phyloP scores from a whole-genome alignment of 2,329 filamentous ascomycete genomes.

The Myotisia sp. region DNA sequence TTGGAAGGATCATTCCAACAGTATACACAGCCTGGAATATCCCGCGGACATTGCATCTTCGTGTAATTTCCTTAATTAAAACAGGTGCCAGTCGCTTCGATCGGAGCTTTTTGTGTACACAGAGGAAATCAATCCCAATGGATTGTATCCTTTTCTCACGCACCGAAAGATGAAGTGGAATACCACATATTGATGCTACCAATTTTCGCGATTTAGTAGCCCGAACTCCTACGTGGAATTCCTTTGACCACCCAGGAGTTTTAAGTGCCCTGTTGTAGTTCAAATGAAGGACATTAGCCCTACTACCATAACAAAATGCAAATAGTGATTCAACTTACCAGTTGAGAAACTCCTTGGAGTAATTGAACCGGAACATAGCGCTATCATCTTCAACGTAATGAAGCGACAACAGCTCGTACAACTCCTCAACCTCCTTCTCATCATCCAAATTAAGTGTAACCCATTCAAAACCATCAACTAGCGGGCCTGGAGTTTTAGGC shows the following conservation, averaged over 20 bases:
- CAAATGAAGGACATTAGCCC: not conserved
- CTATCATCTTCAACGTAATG: constrained; percentile 97
- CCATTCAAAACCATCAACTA: constrained; percentile 86
- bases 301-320: too few relatives aligned
- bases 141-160: constrained; percentile 60
- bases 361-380: constrained; percentile 95
- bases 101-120: constrained; percentile 93
- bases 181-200: constrained; percentile 89
- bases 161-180: constrained; percentile 70
- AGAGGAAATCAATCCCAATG: constrained; percentile 95
- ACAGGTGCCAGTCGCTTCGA: constrained; percentile 84
- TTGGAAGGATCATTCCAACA: constrained; percentile 77
- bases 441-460: constrained; percentile 73
- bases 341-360: constrained; percentile 73
- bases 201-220: constrained; percentile 70
- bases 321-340: constrained; percentile 57
- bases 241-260: constrained; percentile 81
- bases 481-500: constrained; percentile 56
- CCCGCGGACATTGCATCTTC: constrained; percentile 70
- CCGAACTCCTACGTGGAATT: constrained; percentile 91
- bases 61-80: constrained; percentile 94
- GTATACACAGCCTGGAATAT: constrained; percentile 96
- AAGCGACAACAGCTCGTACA: constrained; percentile 78
- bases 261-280: constrained; percentile 84
- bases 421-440: constrained; percentile 65